Percentiles rank a stretch among this genome's conserved stretches.
These are phyloP conservation scores for Pleurotus giganteus DNA, from an alignment of 768 basidiomycete species.

Conservation along the genomic window DNA sequence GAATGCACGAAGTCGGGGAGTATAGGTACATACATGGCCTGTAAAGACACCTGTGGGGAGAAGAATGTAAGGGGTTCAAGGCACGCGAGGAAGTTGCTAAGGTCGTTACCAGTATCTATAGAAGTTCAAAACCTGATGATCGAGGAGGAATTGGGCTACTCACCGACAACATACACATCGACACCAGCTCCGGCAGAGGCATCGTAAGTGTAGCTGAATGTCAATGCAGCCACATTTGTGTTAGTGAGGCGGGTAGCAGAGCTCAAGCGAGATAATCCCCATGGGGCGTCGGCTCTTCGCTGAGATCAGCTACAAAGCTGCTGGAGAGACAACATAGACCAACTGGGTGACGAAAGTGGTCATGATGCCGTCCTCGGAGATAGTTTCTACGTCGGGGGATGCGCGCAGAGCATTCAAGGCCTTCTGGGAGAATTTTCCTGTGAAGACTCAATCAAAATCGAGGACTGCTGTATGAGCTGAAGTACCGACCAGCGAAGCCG, in stretches of 20 bases:
- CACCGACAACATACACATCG: constrained; percentile 42
- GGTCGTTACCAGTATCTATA: constrained; percentile 24
- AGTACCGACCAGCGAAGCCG: constrained; percentile 22
- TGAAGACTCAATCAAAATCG: background rate
- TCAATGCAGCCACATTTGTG: constrained; percentile 14
- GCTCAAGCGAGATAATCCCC: constrained; percentile 29
- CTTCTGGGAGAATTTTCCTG: constrained; percentile 19
- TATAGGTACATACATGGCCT: constrained; percentile 19
- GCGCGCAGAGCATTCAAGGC: constrained; percentile 24
- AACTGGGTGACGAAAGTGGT: constrained; percentile 13
- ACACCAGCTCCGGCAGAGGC: constrained; percentile 30
- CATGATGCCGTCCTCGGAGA: constrained; percentile 29
- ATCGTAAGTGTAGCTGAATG: constrained; percentile 30
- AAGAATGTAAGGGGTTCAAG: background rate
- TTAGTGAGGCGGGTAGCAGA: constrained; percentile 15
- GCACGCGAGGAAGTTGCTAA: background rate
- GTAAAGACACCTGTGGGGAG: constrained; percentile 18
- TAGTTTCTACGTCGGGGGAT: constrained; percentile 22
- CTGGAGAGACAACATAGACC: background rate
- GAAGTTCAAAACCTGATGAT: background rate
- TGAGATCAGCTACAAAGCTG: background rate
- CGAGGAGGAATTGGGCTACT: constrained; percentile 3
- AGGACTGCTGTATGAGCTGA: background rate
- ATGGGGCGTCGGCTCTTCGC: constrained; percentile 28
- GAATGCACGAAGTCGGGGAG: background rate